phyloP scores from a whole-genome alignment of 352 stramenopile species.

The Phytophthora hibernalis region DNA sequence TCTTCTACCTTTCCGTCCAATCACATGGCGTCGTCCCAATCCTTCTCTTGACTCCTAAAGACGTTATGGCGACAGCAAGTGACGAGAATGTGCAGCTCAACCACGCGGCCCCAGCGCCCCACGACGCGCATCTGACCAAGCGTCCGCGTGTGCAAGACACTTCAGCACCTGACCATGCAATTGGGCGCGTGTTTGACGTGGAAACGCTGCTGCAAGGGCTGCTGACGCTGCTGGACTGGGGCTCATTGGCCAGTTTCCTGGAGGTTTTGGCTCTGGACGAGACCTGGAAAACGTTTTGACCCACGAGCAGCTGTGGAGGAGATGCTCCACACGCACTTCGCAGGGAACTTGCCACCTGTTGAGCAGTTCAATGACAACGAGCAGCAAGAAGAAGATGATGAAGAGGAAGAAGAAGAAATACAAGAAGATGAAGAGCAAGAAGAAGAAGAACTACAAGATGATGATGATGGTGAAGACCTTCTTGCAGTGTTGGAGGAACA shows the following conservation, averaged over 20 bases:
- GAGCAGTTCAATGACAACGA: slow-evolving; percentile 39
- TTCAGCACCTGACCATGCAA: neutral
- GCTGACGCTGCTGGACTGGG: slow-evolving; percentile 37
- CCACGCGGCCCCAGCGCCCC: neutral
- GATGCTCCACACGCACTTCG: slow-evolving; percentile 33
- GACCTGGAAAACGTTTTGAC: slow-evolving; percentile 32
- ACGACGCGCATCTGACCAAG: slow-evolving; percentile 18
- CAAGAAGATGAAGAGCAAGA: slow-evolving; percentile 22
- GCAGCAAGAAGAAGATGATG: slow-evolving; percentile 22
- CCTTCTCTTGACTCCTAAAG: slow-evolving; percentile 24
- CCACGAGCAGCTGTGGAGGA: slow-evolving; percentile 36
- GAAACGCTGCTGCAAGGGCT: slow-evolving; percentile 42
- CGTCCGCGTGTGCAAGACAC: slow-evolving; percentile 17
- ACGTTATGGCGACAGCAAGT: slow-evolving; percentile 19
- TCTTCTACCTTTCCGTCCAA: slow-evolving; percentile 24
- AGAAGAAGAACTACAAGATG: slow-evolving; percentile 9
- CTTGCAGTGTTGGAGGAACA: slow-evolving; percentile 30
- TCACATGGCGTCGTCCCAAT: slow-evolving; percentile 13
- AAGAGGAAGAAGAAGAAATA: slow-evolving; percentile 20
- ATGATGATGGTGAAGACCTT: neutral
- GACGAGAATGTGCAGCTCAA: slow-evolving; percentile 27
- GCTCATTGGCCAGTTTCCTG: slow-evolving; percentile 35
- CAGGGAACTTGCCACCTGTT: slow-evolving; percentile 18
- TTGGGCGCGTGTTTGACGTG: slow-evolving; percentile 38
- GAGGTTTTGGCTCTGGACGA: slow-evolving; percentile 38